A percentile compares a stretch with the other conserved stretches of the same genome.
These are phyloP conservation scores for Nelumbo lutea DNA, from an alignment of 164 flowering plant species.

Conservation along the genomic window DNA sequence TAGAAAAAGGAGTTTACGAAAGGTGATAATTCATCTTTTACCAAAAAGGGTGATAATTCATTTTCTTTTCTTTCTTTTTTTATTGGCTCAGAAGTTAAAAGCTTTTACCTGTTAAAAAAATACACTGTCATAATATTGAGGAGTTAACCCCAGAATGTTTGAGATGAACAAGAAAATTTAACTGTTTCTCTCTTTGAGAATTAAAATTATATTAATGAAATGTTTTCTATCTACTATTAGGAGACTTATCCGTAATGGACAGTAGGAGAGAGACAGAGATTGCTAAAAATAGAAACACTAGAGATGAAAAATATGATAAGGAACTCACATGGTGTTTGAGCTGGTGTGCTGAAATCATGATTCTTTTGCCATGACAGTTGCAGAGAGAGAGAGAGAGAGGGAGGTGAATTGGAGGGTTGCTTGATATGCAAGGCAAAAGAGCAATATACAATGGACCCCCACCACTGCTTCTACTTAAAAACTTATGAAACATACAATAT, in stretches of 20 bases:
- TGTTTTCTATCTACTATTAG: background rate
- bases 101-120: background rate
- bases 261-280: conserved; percentile 7
- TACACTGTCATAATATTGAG: background rate
- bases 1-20: background rate
- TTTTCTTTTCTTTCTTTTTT: too few relatives aligned
- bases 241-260: background rate
- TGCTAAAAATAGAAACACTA: conserved; percentile 2
- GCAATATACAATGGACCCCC: conserved; percentile 80
- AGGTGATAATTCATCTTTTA: background rate
- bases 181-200: background rate
- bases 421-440: conserved; percentile 84
- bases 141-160: background rate
- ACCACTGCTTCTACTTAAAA: conserved; percentile 33
- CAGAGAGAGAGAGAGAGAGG: conserved; percentile 18
- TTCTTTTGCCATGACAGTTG: conserved; percentile 70
- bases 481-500: conserved; percentile 8
- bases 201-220: background rate
- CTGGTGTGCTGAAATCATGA: conserved; percentile 64
- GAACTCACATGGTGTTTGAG: conserved; percentile 81
- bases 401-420: conserved; percentile 54
- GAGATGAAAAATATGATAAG: conserved; percentile 22
- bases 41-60: background rate
- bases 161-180: background rate
- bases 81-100: too few relatives aligned